Evolutionary conservation across 2,329 filamentous ascomycete species (phyloP), one percentile per base, ranked within the genome.

Genomic region (Trichoderma sp.): DNA sequence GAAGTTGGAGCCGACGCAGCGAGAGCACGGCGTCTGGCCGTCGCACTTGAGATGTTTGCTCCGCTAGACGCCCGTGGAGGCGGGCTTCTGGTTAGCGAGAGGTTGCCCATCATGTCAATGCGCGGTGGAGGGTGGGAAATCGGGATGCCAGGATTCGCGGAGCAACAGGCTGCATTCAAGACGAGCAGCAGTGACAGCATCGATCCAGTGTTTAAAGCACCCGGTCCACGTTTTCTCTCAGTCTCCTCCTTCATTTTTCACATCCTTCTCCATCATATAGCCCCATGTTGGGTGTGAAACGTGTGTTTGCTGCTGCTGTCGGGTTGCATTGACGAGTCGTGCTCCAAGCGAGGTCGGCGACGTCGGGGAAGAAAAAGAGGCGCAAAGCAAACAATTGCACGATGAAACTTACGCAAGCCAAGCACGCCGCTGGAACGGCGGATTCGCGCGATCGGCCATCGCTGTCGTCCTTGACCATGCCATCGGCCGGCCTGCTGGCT

Each of bases 1-100:
- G 19, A 82, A 78, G 64, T 83, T 83, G 55, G 83, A 82, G 58
- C 79, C 76, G 24, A 78, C 78, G 75, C 90, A 93, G 62, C 91
- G 86, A 54, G 84, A 82, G 76, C 91, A 93, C 14, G 90, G 90
- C 39, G 78, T 87, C 44, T 80, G 77, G 30, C 89, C 90, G 75
- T 93, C 89, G 74, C 90, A 93, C 74, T 92, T 93, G 56, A 93
- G 82, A 75, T 93, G 91, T 72, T 91, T 87, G 68, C 73, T 78
- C 59, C 85, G 81, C 85, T 87, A 72, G 41, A 28, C 41, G 21
- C 51, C 44, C 57, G 21, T 24, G n/a, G 14, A 43, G 7, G 44
- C 57, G 15, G 47, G 21, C 41, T 34, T 39, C 21, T 19, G 15
- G 57, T 65, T 61, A 65, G 64, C 57, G 52, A 57, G 24, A 47